Conservation (phyloP, 805 yeast genomes). For the Ogataea pignaliae region DNA sequence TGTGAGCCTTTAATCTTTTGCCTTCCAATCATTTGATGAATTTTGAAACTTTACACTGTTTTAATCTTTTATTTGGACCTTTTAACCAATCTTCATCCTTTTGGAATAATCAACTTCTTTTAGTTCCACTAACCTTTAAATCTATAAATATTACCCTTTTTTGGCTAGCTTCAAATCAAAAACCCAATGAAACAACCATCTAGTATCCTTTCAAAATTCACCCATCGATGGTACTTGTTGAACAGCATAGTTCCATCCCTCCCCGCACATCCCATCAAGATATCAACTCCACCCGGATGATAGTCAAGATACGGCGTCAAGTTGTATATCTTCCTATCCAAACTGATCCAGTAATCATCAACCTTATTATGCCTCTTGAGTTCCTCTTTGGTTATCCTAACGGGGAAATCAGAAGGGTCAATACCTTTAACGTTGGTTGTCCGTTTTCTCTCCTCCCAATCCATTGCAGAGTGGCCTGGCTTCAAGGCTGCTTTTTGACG, state of each 20-base stretch:
- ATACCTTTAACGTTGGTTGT: constrained; percentile 52
- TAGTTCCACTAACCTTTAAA: too few relatives aligned
- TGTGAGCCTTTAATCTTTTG: neutral
- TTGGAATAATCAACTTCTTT: too few relatives aligned
- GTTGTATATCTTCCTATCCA: constrained; percentile 79
- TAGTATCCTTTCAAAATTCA: constrained; percentile 76
- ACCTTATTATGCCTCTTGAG: constrained; percentile 50
- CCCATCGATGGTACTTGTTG: constrained; percentile 67
- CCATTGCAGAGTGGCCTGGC: constrained; percentile 83
- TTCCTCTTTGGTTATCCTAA: constrained; percentile 53
- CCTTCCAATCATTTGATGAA: too few relatives aligned
- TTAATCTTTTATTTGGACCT: too few relatives aligned
- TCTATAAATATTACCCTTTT: too few relatives aligned
- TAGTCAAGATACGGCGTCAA: constrained; percentile 77
- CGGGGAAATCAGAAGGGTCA: constrained; percentile 43
- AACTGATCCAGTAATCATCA: constrained; percentile 84
- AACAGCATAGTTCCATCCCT: constrained; percentile 75
- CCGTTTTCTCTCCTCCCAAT: constrained; percentile 67
- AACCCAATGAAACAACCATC: constrained; percentile 76
- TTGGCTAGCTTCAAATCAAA: constrained; percentile 18
- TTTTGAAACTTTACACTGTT: too few relatives aligned
- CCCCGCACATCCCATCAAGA: constrained; percentile 77
- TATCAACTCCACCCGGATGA: constrained; percentile 91
- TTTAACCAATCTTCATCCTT: too few relatives aligned
- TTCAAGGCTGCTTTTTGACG: constrained; percentile 56